phyloP scores from a whole-genome alignment of 129 eudicot genomes.

The Heracleum sosnowskyi region DNA sequence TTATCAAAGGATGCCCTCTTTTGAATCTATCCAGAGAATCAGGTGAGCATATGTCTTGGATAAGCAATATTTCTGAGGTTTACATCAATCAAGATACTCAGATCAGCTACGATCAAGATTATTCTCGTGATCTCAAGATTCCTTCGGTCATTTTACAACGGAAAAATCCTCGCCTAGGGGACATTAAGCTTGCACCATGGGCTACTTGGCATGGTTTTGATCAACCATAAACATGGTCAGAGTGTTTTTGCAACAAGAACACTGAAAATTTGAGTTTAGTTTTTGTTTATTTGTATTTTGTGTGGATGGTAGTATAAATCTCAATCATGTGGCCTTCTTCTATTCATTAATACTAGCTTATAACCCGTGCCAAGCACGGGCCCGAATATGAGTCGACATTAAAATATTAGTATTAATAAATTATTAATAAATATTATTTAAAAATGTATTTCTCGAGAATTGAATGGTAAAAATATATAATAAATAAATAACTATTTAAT shows the following conservation, averaged over 20 bases:
- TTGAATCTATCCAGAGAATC: conserved; percentile 1
- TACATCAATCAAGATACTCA: conserved; percentile 5
- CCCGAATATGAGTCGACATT: no score
- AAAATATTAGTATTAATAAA: no score
- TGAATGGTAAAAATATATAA: no score
- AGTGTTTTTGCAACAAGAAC: background rate
- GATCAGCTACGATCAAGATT: background rate
- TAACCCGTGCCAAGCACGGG: no score
- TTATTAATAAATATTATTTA: no score
- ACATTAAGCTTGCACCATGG: conserved; percentile 4
- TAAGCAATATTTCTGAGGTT: background rate
- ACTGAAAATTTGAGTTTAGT: background rate
- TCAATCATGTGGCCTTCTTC: background rate
- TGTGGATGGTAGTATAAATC: background rate
- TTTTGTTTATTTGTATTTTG: background rate
- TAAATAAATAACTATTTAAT: no score
- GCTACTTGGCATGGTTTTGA: conserved; percentile 6
- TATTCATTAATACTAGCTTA: background rate
- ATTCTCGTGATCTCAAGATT: conserved; percentile 9
- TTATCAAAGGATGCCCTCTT: conserved; percentile 3
- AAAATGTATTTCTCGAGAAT: no score
- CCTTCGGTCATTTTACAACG: conserved; percentile 7
- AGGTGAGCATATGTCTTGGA: background rate
- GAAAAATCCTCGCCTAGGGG: conserved; percentile 5
- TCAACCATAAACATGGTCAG: background rate